Evolutionary conservation across 306 rosid genomes (phyloP), one percentile per base, ranked within the genome.

Genomic region (Biancaea sappan): DNA sequence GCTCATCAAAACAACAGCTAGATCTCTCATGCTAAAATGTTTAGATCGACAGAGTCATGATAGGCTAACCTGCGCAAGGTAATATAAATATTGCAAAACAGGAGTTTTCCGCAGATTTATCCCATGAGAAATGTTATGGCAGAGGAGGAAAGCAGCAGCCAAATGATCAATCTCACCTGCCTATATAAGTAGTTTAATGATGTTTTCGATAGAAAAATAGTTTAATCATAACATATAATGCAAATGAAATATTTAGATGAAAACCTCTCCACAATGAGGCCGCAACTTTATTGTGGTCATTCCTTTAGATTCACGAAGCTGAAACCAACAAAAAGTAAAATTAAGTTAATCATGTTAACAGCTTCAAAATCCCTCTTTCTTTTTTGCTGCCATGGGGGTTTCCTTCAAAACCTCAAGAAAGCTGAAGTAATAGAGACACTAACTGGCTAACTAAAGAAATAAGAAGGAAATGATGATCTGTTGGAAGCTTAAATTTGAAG

Each of bases 241-340:
- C 51, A 12, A 46, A 48, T 54, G 52, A 35, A 66, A 76, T 40
- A 72, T 40, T 10, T 44, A 44, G 79, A 77, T 51, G 40, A 85
- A 40, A 51, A 92, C 97, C 96, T 92, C 97, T 69, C 97, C 97
- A 73, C 91, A 89, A 71, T 89, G 97, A 57, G 97, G 96, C 38
- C 91, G 91, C 50, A 87, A 83, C 79, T 81, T 89, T 47, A 92
- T 89, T 76, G 91, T 89, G 46, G 83, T 79, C 86, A 83, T 73
- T 78, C 83, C 86, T 63, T 82, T 82, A 13, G 90, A 91, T 75
- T 92, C 97, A 16, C 97, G 97, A 69, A 89, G 89, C 97, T 92
- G 86, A 80, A 82, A 82, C 54, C 73, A 78, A 48, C 31, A 66
- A 6, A 69, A 66, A 37, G 63, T 47, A 53, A 74, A 35, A 62